A percentile compares a stretch with the other conserved stretches of the same genome.
Conservation (phyloP, 768 basidiomycete genomes). For the Tulasnella sp. region DNA sequence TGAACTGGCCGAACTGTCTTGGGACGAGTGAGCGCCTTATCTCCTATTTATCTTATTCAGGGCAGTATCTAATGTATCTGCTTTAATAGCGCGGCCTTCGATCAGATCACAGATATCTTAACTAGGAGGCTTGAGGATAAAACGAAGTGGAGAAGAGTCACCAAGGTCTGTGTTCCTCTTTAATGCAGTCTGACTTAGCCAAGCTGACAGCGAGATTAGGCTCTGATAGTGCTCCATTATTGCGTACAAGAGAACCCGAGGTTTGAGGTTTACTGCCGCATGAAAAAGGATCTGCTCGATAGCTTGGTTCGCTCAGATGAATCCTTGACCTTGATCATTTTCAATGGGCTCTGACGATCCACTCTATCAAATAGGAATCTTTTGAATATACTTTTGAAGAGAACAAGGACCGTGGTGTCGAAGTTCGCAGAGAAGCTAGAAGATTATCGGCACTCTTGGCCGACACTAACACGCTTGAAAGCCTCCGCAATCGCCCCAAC, state of each 20-base stretch:
- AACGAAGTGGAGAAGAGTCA: conserved; percentile 6
- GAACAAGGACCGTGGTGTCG: neutral
- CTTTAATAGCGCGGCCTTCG: conserved; percentile 9
- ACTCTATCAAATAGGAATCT: neutral
- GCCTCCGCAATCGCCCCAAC: neutral
- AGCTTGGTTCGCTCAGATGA: neutral
- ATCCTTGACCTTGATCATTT: neutral
- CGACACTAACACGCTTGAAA: conserved; percentile 5
- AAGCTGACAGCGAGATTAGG: neutral
- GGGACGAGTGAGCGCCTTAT: conserved; percentile 4
- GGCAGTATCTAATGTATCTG: neutral
- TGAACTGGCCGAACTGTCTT: conserved; percentile 8
- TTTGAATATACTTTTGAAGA: conserved; percentile 3
- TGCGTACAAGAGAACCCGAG: conserved; percentile 11
- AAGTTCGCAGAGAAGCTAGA: conserved; percentile 7
- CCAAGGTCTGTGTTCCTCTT: conserved; percentile 2
- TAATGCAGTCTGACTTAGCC: neutral
- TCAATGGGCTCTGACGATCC: neutral
- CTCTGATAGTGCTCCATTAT: conserved; percentile 9
- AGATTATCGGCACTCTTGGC: neutral
- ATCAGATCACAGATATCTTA: conserved; percentile 7
- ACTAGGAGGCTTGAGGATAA: neutral
- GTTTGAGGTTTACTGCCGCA: conserved; percentile 7
- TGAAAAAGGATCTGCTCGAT: conserved; percentile 4
- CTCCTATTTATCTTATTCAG: too few relatives aligned